phyloP scores from a whole-genome alignment of 176 grass and related monocot species.

The Elaeis guineensis region DNA sequence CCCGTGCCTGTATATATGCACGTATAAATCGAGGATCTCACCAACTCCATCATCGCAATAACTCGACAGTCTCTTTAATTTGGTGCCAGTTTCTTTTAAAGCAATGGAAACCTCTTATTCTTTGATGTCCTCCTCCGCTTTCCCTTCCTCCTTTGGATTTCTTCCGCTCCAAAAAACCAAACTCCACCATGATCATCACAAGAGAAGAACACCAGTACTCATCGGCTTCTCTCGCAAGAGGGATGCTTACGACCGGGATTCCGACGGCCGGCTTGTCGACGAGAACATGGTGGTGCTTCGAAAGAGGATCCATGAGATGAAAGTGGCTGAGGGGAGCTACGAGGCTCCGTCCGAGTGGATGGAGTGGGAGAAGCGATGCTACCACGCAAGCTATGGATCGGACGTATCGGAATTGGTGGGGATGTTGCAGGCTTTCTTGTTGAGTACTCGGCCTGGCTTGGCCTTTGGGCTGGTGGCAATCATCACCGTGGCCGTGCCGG shows the following conservation, averaged over 20 bases:
- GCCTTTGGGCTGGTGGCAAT: slow-evolving; percentile 22
- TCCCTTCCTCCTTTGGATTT: too few species aligned
- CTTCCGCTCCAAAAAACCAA: too few species aligned
- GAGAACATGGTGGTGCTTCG: slow-evolving; percentile 62
- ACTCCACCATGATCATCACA: too few species aligned
- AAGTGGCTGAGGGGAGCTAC: slow-evolving; percentile 45
- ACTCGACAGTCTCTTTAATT: too few species aligned
- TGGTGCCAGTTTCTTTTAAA: too few species aligned
- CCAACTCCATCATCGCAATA: too few species aligned
- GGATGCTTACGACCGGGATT: neutral
- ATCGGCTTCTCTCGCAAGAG: too few species aligned
- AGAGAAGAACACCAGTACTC: too few species aligned
- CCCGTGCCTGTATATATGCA: too few species aligned
- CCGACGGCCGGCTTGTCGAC: slow-evolving; percentile 46
- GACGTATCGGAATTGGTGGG: slow-evolving; percentile 36
- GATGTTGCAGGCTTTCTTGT: slow-evolving; percentile 43
- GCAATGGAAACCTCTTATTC: too few species aligned
- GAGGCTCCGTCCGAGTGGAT: slow-evolving; percentile 52
- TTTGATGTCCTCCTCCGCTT: too few species aligned
- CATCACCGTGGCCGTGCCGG: slow-evolving; percentile 35
- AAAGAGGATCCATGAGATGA: slow-evolving; percentile 48
- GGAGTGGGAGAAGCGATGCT: slow-evolving; percentile 68
- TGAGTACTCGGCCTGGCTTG: slow-evolving; percentile 42
- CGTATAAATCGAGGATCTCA: too few species aligned
- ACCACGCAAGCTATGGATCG: slow-evolving; percentile 50